Base-by-base conservation (phyloP, 192 early-diverging fungal genomes). In the Backusella circina region DNA sequence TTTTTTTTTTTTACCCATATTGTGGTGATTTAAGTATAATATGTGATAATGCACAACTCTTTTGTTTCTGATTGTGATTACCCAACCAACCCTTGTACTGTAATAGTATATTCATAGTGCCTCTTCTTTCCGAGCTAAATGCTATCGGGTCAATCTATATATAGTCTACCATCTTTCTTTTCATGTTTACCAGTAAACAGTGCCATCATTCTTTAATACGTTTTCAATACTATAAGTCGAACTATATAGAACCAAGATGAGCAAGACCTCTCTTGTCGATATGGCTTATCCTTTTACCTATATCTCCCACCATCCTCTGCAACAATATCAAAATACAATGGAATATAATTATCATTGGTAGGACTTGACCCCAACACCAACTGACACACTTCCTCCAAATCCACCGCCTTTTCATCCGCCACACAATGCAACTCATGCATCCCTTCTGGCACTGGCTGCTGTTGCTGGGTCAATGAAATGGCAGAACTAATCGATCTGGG, bases 21-120 rank as follows among this genome's bases (percentile, higher is more conserved):
- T 75, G 79, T 10, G 87, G 87, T 23, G 87, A 84, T 54, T 85
- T 84, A 7, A 84, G 80, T 13, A 82, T 80, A 61, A 88, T 80
- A 67, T 84, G 80, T 21, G 87, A 80, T 36, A 88, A n/a, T 7
- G 84, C 82, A 73, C 83, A 88, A 13, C 69, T 72, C 7, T 35
- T 36, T 44, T 78, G 65, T 44, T 23, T 69, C 7, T 32, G 32
- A 28, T 30, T 74, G 12, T 65, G 50, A 2, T 12, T 54, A 33
- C 31, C 65, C 3, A 26, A 12, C 12, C 41, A 30, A 13, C 68
- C 76, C 8, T 21, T 36, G 54, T 74, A 77, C 2, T 67, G 37
- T 36, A 81, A 61, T 31, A 74, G 16, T n/a, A 78, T 77, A 51
- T 81, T 81, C 4, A 77, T 72, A 3, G 75, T 65, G n/a, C 79